phyloP scores from a whole-genome alignment of 2,329 filamentous ascomycete species.

The Pseudocercospora macadamiae region DNA sequence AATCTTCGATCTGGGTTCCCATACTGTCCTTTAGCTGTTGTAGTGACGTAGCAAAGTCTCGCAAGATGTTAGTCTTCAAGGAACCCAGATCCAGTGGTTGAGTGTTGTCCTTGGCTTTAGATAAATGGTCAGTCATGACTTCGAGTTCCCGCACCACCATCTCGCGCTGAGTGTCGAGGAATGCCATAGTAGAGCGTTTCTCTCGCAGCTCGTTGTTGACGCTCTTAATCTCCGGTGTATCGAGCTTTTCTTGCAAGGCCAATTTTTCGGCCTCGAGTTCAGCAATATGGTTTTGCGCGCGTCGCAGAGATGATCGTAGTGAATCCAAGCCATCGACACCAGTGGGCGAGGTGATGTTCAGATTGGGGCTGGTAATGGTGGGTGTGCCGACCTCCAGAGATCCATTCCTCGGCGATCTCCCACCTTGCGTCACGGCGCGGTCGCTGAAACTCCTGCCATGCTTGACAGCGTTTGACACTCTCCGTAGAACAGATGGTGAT shows the following conservation, averaged over 20 bases:
- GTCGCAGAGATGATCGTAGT: slow-evolving; percentile 26
- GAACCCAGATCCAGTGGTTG: slow-evolving; percentile 78
- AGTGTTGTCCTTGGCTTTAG: slow-evolving; percentile 80
- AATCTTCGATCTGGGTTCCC: slow-evolving; percentile 74
- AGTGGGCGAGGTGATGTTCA: slow-evolving; percentile 28
- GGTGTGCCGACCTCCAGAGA: slow-evolving; percentile 43
- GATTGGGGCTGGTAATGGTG: slow-evolving; percentile 17
- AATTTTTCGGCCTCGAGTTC: slow-evolving; percentile 83
- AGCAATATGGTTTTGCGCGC: slow-evolving; percentile 57
- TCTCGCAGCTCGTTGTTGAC: slow-evolving; percentile 87
- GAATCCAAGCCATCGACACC: slow-evolving; percentile 26
- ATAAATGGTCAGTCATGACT: slow-evolving; percentile 84
- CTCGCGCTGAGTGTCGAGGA: slow-evolving; percentile 90
- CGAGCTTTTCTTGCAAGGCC: slow-evolving; percentile 55
- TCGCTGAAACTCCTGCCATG: slow-evolving; percentile 89
- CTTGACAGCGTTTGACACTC: slow-evolving; percentile 90
- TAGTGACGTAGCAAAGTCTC: slow-evolving; percentile 64
- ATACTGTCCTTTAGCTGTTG: slow-evolving; percentile 80
- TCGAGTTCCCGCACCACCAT: slow-evolving; percentile 93
- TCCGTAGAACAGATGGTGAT: slow-evolving; percentile 74
- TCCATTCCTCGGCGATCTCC: slow-evolving; percentile 43
- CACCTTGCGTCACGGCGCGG: slow-evolving; percentile 38
- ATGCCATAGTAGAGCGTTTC: slow-evolving; percentile 93
- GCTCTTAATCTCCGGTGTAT: slow-evolving; percentile 67
- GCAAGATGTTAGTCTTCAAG: slow-evolving; percentile 63